Conservation (phyloP, 768 basidiomycete genomes). For the Amanita thiersii region DNA sequence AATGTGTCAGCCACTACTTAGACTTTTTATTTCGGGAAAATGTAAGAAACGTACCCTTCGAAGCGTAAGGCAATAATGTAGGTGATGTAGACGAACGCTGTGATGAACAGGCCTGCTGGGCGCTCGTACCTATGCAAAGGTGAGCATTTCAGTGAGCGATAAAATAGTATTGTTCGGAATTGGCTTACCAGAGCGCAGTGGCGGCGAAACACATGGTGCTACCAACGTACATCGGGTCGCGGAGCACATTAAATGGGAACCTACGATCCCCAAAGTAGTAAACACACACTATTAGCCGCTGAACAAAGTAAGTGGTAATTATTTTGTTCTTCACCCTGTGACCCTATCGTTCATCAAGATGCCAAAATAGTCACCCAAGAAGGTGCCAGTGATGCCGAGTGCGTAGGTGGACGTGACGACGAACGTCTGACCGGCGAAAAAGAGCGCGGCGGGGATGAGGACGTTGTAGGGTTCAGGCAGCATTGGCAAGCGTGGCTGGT, state of each 20-base stretch:
- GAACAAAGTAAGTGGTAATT: background rate
- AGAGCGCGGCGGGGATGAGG: constrained; percentile 49
- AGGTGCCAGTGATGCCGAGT: constrained; percentile 90
- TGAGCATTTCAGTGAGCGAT: background rate
- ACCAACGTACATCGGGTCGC: constrained; percentile 96
- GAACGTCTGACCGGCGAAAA: constrained; percentile 71
- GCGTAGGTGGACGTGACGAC: constrained; percentile 87
- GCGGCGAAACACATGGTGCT: constrained; percentile 87
- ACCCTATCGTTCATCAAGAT: constrained; percentile 84
- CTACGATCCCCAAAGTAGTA: constrained; percentile 23
- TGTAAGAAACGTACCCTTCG: constrained; percentile 65
- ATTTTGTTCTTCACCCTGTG: constrained; percentile 44
- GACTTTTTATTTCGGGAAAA: background rate
- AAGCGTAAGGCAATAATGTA: constrained; percentile 80
- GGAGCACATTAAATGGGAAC: constrained; percentile 92
- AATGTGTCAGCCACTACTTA: constrained; percentile 4
- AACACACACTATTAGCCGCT: background rate
- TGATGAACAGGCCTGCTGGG: constrained; percentile 77
- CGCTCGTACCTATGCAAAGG: constrained; percentile 59
- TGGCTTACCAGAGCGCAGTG: constrained; percentile 73
- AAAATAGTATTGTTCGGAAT: background rate
- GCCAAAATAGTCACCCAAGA: constrained; percentile 80
- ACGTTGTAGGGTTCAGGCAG: constrained; percentile 62
- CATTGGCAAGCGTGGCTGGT: constrained; percentile 65
- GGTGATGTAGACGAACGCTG: constrained; percentile 73